Evolutionary conservation across 192 early-diverging fungal genomes (phyloP).

Genomic region (Coemansia sp.): DNA sequence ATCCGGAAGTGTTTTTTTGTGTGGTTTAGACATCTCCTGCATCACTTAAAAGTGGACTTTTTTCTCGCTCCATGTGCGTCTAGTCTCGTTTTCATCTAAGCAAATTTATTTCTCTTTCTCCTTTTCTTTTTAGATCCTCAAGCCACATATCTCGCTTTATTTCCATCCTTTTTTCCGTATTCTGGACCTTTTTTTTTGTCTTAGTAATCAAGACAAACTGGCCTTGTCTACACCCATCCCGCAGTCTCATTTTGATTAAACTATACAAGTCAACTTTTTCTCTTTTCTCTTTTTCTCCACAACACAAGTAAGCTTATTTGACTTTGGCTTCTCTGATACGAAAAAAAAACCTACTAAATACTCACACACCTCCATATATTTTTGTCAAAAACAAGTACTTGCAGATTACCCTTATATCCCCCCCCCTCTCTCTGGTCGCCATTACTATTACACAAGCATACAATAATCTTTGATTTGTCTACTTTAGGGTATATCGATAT

Average conservation of each 20-base stretch:
- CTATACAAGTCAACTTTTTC: not conserved
- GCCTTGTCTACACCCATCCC: not conserved
- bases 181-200: not conserved
- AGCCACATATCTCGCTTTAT: not conserved
- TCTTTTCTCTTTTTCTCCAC: not conserved
- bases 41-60: not conserved
- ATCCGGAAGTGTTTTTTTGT: not conserved
- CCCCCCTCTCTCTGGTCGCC: not conserved
- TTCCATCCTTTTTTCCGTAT: not conserved
- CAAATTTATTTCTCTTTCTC: not conserved
- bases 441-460: not conserved
- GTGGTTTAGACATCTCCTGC: not conserved
- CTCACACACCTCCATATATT: not conserved
- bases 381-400: not conserved
- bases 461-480: slow-evolving; percentile 2
- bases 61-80: not conserved
- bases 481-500: not conserved
- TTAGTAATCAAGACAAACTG: not conserved
- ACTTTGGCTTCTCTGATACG: not conserved
- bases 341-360: not conserved
- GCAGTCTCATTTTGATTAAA: not conserved
- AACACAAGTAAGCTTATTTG: not conserved
- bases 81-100: not conserved
- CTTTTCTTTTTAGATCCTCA: not conserved
- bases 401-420: not conserved